Evolutionary conservation across 2,329 filamentous ascomycete species (phyloP).

Genomic region (Metarhizium album): DNA sequence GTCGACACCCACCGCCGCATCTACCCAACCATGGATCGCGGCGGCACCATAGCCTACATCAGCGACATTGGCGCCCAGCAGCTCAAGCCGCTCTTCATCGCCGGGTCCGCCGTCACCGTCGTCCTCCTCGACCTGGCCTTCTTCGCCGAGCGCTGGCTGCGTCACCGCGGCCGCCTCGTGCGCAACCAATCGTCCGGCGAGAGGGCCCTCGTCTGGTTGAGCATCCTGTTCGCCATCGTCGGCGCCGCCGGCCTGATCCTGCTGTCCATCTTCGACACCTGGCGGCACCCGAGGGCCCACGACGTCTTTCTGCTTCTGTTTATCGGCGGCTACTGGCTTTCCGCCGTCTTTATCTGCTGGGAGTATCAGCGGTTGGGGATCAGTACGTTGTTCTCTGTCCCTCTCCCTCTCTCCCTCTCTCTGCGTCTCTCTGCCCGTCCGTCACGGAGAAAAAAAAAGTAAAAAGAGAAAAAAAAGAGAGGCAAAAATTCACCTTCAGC

Average conservation of each 20-base stretch:
- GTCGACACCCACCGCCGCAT: constrained; percentile 39
- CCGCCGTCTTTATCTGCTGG: constrained; percentile 78
- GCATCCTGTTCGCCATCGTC: constrained; percentile 57
- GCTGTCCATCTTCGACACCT: constrained; percentile 76
- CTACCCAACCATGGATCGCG: constrained; percentile 48
- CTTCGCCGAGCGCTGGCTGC: constrained; percentile 70
- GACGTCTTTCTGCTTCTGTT: constrained; percentile 72
- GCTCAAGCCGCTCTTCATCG: constrained; percentile 70
- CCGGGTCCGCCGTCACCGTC: constrained; percentile 59
- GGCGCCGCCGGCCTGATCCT: constrained; percentile 75
- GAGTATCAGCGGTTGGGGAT: constrained; percentile 82
- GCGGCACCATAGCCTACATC: constrained; percentile 60
- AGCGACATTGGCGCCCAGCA: constrained; percentile 51
- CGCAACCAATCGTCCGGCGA: constrained; percentile 56
- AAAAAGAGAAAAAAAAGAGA: too few relatives aligned
- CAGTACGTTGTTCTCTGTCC: constrained; percentile 31
- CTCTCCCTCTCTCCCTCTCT: not conserved
- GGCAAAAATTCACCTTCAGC: too few relatives aligned
- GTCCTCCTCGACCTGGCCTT: constrained; percentile 76
- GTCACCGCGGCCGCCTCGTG: constrained; percentile 68
- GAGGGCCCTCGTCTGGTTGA: constrained; percentile 49
- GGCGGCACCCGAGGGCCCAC: constrained; percentile 56
- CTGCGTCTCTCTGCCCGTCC: not conserved
- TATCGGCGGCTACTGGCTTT: constrained; percentile 74
- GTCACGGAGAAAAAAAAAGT: too few relatives aligned